A percentile compares a stretch with the other conserved stretches of the same genome.
Conservation (phyloP, 2,329 filamentous ascomycete genomes). For the Pestalotiopsis sp. region DNA sequence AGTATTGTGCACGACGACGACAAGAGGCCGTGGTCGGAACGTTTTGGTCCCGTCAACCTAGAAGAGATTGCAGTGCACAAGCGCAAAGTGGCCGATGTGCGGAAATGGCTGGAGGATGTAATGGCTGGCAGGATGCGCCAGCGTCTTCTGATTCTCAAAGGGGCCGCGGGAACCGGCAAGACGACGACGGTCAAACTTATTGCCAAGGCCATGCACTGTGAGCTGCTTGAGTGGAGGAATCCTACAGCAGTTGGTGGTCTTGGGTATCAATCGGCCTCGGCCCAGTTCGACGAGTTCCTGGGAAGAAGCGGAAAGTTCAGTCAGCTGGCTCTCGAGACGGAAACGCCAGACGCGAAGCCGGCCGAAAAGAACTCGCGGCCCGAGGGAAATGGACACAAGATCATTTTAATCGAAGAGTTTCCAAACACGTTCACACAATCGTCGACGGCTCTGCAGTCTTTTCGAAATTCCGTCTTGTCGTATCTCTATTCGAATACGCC, state of each 20-base stretch:
- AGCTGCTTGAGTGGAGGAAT: slow-evolving; percentile 90
- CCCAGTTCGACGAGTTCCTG: slow-evolving; percentile 92
- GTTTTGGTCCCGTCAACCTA: slow-evolving; percentile 74
- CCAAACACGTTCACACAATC: slow-evolving; percentile 73
- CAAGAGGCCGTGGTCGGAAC: slow-evolving; percentile 82
- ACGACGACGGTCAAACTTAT: slow-evolving; percentile 84
- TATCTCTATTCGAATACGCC: slow-evolving; percentile 73
- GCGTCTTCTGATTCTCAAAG: slow-evolving; percentile 82
- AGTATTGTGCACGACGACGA: slow-evolving; percentile 50
- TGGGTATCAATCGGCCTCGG: slow-evolving; percentile 70
- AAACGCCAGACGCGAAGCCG: slow-evolving; percentile 17
- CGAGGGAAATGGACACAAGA: slow-evolving; percentile 41
- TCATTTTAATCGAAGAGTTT: slow-evolving; percentile 82
- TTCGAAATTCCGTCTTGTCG: slow-evolving; percentile 74
- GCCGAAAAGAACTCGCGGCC: slow-evolving; percentile 8
- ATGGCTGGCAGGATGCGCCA: slow-evolving; percentile 67
- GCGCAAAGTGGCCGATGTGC: slow-evolving; percentile 87
- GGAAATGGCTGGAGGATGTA: slow-evolving; percentile 78
- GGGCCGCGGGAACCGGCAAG: slow-evolving; percentile 89
- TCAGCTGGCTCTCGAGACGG: slow-evolving; percentile 58
- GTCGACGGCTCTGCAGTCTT: slow-evolving; percentile 67
- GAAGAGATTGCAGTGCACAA: slow-evolving; percentile 93
- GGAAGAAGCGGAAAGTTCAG: slow-evolving; percentile 80
- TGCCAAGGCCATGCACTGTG: slow-evolving; percentile 74
- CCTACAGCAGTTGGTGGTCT: slow-evolving; percentile 65